Conservation (phyloP, 2,329 filamentous ascomycete species). For the Erysiphe neolycopersici region DNA sequence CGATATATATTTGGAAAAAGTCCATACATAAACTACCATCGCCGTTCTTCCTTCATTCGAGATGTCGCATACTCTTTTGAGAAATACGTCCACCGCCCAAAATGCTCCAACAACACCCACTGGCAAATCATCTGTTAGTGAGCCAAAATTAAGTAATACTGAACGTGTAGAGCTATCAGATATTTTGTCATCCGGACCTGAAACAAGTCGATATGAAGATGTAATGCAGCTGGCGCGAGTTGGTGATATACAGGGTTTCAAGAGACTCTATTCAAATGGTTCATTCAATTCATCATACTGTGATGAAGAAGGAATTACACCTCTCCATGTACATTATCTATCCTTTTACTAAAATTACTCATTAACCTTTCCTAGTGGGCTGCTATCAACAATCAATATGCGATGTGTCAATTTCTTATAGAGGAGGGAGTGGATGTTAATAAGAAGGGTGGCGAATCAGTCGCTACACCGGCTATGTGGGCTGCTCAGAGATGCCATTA, state of each 20-base stretch:
- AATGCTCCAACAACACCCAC: slow-evolving; percentile 23
- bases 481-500: slow-evolving; percentile 91
- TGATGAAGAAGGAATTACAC: slow-evolving; percentile 85
- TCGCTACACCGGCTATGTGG: slow-evolving; percentile 89
- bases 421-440: slow-evolving; percentile 61
- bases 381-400: slow-evolving; percentile 94
- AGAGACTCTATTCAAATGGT: slow-evolving; percentile 65
- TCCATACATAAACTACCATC: no score
- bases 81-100: background rate
- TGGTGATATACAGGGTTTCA: slow-evolving; percentile 65
- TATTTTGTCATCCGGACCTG: slow-evolving; percentile 8
- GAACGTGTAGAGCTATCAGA: slow-evolving; percentile 14
- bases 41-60: background rate
- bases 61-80: background rate
- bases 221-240: slow-evolving; percentile 87
- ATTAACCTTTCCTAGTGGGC: slow-evolving; percentile 43
- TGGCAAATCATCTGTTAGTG: slow-evolving; percentile 24
- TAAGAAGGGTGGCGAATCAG: slow-evolving; percentile 78
- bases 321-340: slow-evolving; percentile 48
- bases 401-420: slow-evolving; percentile 87
- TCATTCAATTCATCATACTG: slow-evolving; percentile 59
- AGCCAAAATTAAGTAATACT: slow-evolving; percentile 25
- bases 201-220: slow-evolving; percentile 32
- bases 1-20: no score
- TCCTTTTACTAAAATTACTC: background rate